Percentiles rank a stretch among this genome's conserved stretches.
Evolutionary conservation across 345 rosid species (phyloP).

Genomic region (Populus deltoides): DNA sequence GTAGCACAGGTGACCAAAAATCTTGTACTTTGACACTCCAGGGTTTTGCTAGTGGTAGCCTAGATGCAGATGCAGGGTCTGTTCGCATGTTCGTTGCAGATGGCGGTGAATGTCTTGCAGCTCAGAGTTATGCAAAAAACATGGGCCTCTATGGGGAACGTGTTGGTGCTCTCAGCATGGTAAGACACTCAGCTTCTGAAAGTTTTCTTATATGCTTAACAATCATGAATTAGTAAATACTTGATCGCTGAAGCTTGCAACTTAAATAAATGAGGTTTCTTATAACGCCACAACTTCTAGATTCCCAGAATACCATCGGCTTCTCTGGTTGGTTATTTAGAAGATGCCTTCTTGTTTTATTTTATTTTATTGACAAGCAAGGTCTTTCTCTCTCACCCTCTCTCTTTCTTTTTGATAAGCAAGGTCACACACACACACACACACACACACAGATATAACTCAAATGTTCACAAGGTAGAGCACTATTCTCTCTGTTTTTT

Average conservation of each 20-base stretch:
- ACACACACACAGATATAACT: too few relatives aligned
- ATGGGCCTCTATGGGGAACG: constrained; percentile 67
- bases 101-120: constrained; percentile 51
- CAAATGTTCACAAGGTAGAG: too few relatives aligned
- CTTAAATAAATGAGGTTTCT: background rate
- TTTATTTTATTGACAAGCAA: too few relatives aligned
- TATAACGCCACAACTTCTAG: background rate
- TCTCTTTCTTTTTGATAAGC: too few relatives aligned
- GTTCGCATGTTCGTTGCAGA: constrained; percentile 53
- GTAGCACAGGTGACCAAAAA: background rate
- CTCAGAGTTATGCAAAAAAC: constrained; percentile 53
- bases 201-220: background rate
- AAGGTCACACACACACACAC: too few relatives aligned
- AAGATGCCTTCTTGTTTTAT: too few relatives aligned
- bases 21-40: constrained; percentile 9
- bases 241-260: background rate
- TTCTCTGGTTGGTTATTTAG: too few relatives aligned
- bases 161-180: constrained; percentile 55
- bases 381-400: too few relatives aligned
- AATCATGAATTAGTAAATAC: constrained; percentile 2
- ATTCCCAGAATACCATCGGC: background rate
- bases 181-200: constrained; percentile 24
- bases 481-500: too few relatives aligned
- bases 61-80: constrained; percentile 48
- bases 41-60: constrained; percentile 51